A percentile compares a stretch with the other conserved stretches of the same genome.
Evolutionary conservation across 2,329 filamentous ascomycete species (phyloP).

Genomic region (Mollisia scopiformis): DNA sequence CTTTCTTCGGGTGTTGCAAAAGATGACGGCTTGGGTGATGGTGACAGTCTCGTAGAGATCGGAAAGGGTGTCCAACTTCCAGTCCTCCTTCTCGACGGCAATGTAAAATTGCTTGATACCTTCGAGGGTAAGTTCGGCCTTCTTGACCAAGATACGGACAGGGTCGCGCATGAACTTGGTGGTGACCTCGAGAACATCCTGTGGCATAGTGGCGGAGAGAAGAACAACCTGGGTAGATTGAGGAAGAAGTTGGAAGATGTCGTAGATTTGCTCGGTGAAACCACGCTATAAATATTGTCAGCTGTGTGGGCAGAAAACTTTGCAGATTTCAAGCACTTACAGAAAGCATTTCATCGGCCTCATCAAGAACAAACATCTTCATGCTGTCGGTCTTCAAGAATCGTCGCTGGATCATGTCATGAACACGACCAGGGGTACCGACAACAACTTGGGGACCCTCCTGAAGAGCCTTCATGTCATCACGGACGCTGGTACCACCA

Average conservation of each 20-base stretch:
- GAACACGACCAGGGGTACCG: constrained; percentile 96
- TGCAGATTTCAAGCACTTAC: constrained; percentile 50
- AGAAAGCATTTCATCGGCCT: constrained; percentile 99
- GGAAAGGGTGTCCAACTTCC: constrained; percentile 99
- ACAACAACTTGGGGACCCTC: constrained; percentile 97
- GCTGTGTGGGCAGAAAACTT: constrained; percentile 18
- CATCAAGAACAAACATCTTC: constrained; percentile 99
- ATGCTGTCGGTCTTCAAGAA: constrained; percentile 96
- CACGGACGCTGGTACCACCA: constrained; percentile 95
- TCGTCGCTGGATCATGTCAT: constrained; percentile 99
- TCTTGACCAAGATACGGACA: constrained; percentile 98
- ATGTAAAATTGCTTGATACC: constrained; percentile 99
- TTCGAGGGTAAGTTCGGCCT: constrained; percentile 98
- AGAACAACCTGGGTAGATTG: constrained; percentile 98
- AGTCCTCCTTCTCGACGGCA: constrained; percentile 99
- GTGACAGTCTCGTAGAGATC: constrained; percentile 99
- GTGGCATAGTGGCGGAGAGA: constrained; percentile 96
- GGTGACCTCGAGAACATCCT: constrained; percentile 98
- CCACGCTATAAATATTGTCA: constrained; percentile 67
- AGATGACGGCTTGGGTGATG: constrained; percentile 99
- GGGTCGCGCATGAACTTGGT: constrained; percentile 99
- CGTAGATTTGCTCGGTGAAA: constrained; percentile 99
- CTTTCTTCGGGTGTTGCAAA: constrained; percentile 99
- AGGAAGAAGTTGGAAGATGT: constrained; percentile 98
- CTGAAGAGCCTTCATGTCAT: constrained; percentile 97